These are phyloP conservation scores for Apiospora kogelbergensis DNA, from an alignment of 2,329 filamentous ascomycete genomes.

Conservation along the genomic window DNA sequence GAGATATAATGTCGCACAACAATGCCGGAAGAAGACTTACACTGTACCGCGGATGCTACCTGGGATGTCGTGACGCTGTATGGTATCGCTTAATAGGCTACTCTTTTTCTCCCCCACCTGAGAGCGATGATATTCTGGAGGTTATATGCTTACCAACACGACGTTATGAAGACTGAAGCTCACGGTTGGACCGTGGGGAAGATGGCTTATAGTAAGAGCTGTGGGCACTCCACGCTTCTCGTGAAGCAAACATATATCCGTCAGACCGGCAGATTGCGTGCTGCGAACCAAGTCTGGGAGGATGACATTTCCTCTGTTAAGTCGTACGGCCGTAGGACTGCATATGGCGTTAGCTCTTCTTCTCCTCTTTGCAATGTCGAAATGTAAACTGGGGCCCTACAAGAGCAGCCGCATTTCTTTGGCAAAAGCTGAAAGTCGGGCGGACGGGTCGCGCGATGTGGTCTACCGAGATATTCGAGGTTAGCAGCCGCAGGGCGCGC, in stretches of 20 bases:
- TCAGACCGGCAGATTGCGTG: conserved; percentile 76
- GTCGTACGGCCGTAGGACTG: conserved; percentile 73
- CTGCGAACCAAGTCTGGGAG: conserved; percentile 62
- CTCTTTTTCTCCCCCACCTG: neutral
- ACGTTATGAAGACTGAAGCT: conserved; percentile 93
- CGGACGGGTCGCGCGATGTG: conserved; percentile 69
- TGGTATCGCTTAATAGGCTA: neutral
- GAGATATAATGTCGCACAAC: neutral
- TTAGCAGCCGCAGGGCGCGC: neutral
- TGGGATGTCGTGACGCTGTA: conserved; percentile 78
- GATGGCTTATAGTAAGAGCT: conserved; percentile 76
- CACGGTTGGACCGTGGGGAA: conserved; percentile 77
- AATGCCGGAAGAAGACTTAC: conserved; percentile 30
- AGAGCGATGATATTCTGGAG: neutral
- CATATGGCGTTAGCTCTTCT: neutral
- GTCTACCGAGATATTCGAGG: neutral
- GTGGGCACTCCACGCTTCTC: conserved; percentile 88
- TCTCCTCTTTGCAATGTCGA: neutral
- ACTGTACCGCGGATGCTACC: conserved; percentile 85
- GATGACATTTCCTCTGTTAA: conserved; percentile 91
- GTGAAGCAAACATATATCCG: conserved; percentile 83
- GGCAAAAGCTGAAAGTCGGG: conserved; percentile 81
- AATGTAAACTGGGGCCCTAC: neutral
- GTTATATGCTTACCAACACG: conserved; percentile 52
- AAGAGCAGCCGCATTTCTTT: conserved; percentile 84